phyloP scores from a whole-genome alignment of 768 basidiomycete species.

The Mrakia gelida region DNA sequence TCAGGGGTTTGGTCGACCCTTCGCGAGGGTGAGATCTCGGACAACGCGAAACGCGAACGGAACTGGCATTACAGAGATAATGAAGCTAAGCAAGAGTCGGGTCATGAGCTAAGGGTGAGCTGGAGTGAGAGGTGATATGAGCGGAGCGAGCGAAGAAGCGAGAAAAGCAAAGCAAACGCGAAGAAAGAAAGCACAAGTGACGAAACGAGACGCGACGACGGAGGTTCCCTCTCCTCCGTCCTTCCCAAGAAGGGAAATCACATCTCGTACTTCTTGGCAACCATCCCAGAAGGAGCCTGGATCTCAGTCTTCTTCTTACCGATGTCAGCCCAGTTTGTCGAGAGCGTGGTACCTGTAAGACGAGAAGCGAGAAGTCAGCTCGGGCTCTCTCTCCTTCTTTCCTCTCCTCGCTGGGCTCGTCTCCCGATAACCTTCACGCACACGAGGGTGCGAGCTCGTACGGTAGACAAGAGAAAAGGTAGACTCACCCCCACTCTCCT shows the following conservation, averaged over 20 bases:
- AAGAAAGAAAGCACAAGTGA: background rate
- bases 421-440: background rate
- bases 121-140: background rate
- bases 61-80: too few relatives aligned
- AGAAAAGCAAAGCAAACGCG: background rate
- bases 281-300: constrained; percentile 76
- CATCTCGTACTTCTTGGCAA: constrained; percentile 66
- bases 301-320: constrained; percentile 57
- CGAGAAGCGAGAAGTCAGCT: background rate
- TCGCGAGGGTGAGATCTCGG: too few relatives aligned
- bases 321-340: constrained; percentile 94
- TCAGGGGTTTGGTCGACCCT: too few relatives aligned
- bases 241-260: background rate
- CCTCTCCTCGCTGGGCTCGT: background rate
- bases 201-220: background rate
- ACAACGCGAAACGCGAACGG: too few relatives aligned
- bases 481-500: constrained; percentile 71
- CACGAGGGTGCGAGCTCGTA: background rate
- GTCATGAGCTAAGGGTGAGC: too few relatives aligned
- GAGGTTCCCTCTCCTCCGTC: background rate
- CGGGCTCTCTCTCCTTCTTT: background rate
- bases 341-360: constrained; percentile 62
- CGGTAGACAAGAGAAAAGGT: background rate
- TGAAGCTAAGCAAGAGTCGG: too few relatives aligned
- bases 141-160: background rate